Conservation (phyloP, 1,139 yeast genomes). For the Meyerozyma smithsonii region DNA sequence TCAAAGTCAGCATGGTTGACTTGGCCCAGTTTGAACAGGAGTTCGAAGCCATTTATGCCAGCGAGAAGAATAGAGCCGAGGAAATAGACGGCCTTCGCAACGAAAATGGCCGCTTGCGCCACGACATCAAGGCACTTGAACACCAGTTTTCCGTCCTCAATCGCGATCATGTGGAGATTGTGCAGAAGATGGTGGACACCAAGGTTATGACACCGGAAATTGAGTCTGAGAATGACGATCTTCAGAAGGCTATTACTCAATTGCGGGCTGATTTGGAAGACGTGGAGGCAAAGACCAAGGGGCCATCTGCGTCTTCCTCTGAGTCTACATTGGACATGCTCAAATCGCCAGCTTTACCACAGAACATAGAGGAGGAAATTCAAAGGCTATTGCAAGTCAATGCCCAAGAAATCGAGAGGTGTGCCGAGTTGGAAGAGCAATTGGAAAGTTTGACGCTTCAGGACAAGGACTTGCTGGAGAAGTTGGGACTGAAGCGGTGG, state of each 20-base stretch:
- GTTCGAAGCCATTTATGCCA: slow-evolving; percentile 64
- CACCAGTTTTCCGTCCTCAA: slow-evolving; percentile 64
- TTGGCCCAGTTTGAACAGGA: slow-evolving; percentile 68
- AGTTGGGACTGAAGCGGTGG: slow-evolving; percentile 23
- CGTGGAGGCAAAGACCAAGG: slow-evolving; percentile 37
- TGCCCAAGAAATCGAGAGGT: slow-evolving; percentile 58
- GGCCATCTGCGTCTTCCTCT: slow-evolving; percentile 12
- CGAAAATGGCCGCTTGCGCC: slow-evolving; percentile 68
- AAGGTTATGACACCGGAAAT: slow-evolving; percentile 46
- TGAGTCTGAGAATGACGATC: slow-evolving; percentile 68
- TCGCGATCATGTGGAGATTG: slow-evolving; percentile 59
- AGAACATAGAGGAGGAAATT: slow-evolving; percentile 42
- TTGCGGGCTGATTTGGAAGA: slow-evolving; percentile 51
- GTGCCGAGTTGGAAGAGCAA: slow-evolving; percentile 49
- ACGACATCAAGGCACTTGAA: slow-evolving; percentile 73
- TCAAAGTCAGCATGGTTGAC: slow-evolving; percentile 67
- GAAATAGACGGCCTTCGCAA: slow-evolving; percentile 64
- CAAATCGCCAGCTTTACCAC: slow-evolving; percentile 32
- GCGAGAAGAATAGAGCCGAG: slow-evolving; percentile 62
- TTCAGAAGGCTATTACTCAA: slow-evolving; percentile 59
- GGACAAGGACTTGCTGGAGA: slow-evolving; percentile 25
- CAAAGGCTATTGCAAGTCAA: slow-evolving; percentile 42
- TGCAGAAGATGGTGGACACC: slow-evolving; percentile 39
- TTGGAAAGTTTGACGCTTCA: slow-evolving; percentile 24
- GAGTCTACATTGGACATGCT: slow-evolving; percentile 8